Percentiles rank a stretch among this genome's conserved stretches.
phyloP scores from a whole-genome alignment of 257 asterid species.

The Striga asiatica region DNA sequence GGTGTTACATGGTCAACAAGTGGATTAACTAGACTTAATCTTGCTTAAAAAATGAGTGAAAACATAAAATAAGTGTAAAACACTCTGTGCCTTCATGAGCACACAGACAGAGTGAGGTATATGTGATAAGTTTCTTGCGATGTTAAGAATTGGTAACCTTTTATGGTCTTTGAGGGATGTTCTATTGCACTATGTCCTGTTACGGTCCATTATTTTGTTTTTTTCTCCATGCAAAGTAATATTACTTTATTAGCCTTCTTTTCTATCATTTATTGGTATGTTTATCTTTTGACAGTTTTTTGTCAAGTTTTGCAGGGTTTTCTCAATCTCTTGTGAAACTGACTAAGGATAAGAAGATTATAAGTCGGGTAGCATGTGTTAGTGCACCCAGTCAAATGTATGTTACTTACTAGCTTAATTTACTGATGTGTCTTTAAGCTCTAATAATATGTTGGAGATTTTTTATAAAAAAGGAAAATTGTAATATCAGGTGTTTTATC shows the following conservation, averaged over 20 bases:
- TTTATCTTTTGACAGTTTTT: conserved; percentile 5
- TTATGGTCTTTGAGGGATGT: not conserved
- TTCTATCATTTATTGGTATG: conserved; percentile 3
- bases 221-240: not conserved
- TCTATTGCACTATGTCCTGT: not conserved
- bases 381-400: conserved; percentile 46
- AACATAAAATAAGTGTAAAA: not conserved
- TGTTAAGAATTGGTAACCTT: not conserved
- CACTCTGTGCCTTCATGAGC: not conserved
- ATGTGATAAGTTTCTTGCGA: not conserved
- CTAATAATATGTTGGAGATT: not conserved
- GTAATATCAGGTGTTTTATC: not conserved
- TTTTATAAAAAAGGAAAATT: not conserved
- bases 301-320: conserved; percentile 30
- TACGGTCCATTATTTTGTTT: not conserved
- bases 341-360: conserved; percentile 36
- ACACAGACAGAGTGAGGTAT: not conserved
- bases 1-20: not conserved
- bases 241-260: not conserved
- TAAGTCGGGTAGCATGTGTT: conserved; percentile 35
- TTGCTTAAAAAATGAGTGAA: not conserved
- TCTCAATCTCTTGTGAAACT: conserved; percentile 23
- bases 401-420: conserved; percentile 12
- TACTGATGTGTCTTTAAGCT: not conserved
- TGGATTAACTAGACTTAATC: not conserved